phyloP scores from a whole-genome alignment of 2,329 filamentous ascomycete genomes.

The Pezicula neosporulosa region DNA sequence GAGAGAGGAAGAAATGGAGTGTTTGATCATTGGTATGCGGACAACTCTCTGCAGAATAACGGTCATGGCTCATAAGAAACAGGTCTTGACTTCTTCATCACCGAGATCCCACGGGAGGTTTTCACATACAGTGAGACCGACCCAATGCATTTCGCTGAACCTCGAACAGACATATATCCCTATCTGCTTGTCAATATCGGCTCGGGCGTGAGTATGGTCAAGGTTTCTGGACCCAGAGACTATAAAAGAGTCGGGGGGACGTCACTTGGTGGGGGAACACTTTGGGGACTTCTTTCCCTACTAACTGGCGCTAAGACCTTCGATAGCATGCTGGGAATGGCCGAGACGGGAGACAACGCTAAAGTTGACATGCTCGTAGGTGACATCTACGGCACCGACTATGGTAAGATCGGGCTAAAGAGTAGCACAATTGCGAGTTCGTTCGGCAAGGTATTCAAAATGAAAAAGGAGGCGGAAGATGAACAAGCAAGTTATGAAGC shows the following conservation, averaged over 20 bases:
- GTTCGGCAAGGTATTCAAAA: slow-evolving; percentile 94
- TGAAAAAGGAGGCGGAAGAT: slow-evolving; percentile 80
- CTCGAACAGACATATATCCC: slow-evolving; percentile 81
- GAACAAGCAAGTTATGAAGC: slow-evolving; percentile 69
- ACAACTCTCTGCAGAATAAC: not conserved
- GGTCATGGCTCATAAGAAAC: slow-evolving; percentile 3
- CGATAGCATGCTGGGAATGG: slow-evolving; percentile 93
- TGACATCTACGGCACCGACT: slow-evolving; percentile 95
- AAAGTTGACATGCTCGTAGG: slow-evolving; percentile 96
- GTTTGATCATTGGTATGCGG: slow-evolving; percentile 78
- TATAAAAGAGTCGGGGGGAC: slow-evolving; percentile 93
- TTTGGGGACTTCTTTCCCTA: slow-evolving; percentile 91
- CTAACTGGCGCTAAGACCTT: slow-evolving; percentile 94
- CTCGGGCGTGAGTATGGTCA: slow-evolving; percentile 94
- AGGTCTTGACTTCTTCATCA: slow-evolving; percentile 98
- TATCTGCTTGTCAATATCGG: slow-evolving; percentile 98
- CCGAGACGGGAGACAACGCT: slow-evolving; percentile 86
- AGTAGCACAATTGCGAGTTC: slow-evolving; percentile 93
- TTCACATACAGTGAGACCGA: slow-evolving; percentile 93
- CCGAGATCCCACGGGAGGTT: slow-evolving; percentile 93
- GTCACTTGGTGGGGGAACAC: slow-evolving; percentile 91
- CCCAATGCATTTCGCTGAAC: slow-evolving; percentile 83
- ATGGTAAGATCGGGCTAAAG: slow-evolving; percentile 94
- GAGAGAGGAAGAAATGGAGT: slow-evolving; percentile 98
- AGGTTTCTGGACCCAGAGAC: slow-evolving; percentile 83